These are phyloP conservation scores for Euphorbia lathyris DNA, from an alignment of 345 rosid genomes.

Conservation along the genomic window DNA sequence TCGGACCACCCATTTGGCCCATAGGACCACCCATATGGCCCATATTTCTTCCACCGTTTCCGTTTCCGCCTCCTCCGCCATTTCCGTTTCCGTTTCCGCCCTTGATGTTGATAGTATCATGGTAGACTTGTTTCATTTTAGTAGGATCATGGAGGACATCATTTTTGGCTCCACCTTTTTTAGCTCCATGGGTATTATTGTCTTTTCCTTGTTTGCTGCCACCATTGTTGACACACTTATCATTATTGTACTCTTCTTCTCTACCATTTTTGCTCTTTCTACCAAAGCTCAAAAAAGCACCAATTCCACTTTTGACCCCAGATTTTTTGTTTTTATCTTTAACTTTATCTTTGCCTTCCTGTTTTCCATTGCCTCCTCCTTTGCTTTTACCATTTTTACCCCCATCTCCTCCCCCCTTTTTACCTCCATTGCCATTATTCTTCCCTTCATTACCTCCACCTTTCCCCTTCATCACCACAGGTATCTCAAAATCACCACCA, in stretches of 20 bases:
- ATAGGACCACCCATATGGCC: constrained; percentile 30
- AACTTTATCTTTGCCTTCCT: constrained; percentile 20
- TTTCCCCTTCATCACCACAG: constrained; percentile 49
- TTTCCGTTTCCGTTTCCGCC: constrained; percentile 19
- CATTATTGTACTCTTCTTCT: constrained; percentile 31
- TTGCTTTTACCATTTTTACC: constrained; percentile 12
- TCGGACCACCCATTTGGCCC: constrained; percentile 26
- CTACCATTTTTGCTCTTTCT: constrained; percentile 40
- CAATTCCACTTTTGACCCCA: constrained; percentile 38
- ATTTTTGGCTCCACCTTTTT: constrained; percentile 26
- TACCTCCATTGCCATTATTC: constrained; percentile 26
- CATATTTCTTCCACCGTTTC: constrained; percentile 25
- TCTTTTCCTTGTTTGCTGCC: constrained; percentile 17
- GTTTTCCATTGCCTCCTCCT: constrained; percentile 16
- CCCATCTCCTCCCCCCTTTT: constrained; percentile 26
- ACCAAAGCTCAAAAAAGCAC: constrained; percentile 41
- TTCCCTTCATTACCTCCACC: constrained; percentile 26
- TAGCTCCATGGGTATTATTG: constrained; percentile 30
- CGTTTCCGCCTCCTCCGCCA: constrained; percentile 25
- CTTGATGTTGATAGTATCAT: constrained; percentile 42
- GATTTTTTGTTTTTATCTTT: background rate
- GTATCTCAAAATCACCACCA: constrained; percentile 47
- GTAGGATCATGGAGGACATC: constrained; percentile 39
- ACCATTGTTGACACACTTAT: constrained; percentile 12
- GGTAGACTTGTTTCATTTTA: constrained; percentile 41